Evolutionary conservation across 345 rosid species (phyloP).

Genomic region (Rhizophora apiculata): DNA sequence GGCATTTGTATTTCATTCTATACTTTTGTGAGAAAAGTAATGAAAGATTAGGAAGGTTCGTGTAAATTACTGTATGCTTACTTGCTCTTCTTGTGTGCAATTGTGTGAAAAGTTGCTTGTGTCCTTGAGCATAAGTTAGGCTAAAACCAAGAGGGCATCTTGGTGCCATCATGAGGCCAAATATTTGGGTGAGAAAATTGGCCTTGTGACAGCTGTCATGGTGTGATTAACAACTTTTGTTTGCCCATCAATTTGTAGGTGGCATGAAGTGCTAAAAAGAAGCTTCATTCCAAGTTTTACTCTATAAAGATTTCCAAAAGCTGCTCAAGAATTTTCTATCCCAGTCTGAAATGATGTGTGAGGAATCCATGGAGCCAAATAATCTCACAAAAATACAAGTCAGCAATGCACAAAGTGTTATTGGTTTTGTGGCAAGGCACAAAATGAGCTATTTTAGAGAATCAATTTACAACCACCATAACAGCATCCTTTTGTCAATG

Average conservation of each 20-base stretch:
- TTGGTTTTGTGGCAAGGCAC: background rate
- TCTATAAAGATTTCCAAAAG: background rate
- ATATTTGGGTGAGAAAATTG: no score
- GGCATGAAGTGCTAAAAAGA: background rate
- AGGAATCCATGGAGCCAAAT: background rate
- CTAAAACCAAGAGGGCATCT: no score
- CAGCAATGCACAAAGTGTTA: background rate
- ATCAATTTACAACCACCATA: background rate
- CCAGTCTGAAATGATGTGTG: background rate
- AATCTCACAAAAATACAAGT: background rate
- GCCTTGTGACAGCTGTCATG: no score
- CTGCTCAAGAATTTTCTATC: background rate
- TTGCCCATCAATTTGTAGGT: conserved; percentile 4
- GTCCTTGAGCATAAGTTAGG: no score
- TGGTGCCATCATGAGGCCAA: no score
- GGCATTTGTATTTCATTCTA: no score
- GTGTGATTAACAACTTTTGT: background rate
- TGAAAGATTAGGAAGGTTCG: no score
- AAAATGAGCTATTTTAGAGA: conserved; percentile 4
- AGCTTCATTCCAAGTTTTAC: background rate
- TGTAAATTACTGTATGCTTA: no score
- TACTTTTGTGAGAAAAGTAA: no score
- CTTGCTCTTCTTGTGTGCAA: no score
- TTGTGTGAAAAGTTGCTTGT: no score
- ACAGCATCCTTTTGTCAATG: background rate